Base-by-base conservation (phyloP, 352 stramenopile species). In the Phytophthora sp. region DNA sequence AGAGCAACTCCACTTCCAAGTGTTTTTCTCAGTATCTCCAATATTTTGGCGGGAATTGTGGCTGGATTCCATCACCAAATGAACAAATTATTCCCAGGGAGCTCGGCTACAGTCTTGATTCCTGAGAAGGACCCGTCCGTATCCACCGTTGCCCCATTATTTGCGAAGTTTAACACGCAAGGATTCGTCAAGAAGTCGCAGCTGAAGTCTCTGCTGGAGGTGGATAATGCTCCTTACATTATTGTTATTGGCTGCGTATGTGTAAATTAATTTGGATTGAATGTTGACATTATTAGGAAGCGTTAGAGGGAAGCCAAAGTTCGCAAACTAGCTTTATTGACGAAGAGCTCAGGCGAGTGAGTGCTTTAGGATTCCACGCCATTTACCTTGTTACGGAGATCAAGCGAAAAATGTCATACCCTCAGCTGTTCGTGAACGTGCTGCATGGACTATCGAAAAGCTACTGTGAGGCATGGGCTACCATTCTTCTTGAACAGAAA, bases 401-500 rank as follows among this genome's bases (percentile, higher is more conserved):
- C 27, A 82, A 79, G 46, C 46, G 49, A 6, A 66, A 62, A n/a
- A 24, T 45, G 5, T 66, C 66, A 13, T 84, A 87, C 24, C 59
- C 72, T 8, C 57, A 82, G 7, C 50, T 84, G 3, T 93, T 93
- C 45, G 76, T 84, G 2, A 73, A 60, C 18, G 67, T 88, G 13
- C 57, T 95, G 1, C 62, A 77, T 32, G 59, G 66, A 10, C 55
- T 95, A 1, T 88, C 82, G 5, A 72, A 72, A 23, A 82, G 71
- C 37, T 93, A 93, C 48, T 93, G 84, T 21, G 80, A 93, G 31
- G 48, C 69, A 15, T 95, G 86, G 86, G 80, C 86, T 49, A 57
- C 62, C 9, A 71, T 72, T 8, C 53, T 91, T 18, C 53, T 93
- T 11, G 27, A 76, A 15, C 61, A 85, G 37, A 89, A 91, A 45